phyloP scores from a whole-genome alignment of 2,329 filamentous ascomycete species.

The Penicillium concentricum region DNA sequence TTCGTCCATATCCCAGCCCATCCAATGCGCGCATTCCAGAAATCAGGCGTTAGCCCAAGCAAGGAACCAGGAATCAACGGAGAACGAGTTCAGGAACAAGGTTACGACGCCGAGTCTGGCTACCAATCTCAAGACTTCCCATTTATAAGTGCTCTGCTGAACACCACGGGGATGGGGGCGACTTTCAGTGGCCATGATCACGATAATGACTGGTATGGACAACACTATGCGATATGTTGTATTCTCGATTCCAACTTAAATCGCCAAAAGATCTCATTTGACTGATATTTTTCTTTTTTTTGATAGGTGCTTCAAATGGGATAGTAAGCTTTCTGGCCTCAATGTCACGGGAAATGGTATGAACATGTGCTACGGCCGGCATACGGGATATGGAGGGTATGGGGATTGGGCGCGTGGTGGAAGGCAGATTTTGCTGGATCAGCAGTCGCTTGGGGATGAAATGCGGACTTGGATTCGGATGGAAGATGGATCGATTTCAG shows the following conservation, averaged over 20 bases:
- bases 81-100: constrained; percentile 40
- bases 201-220: constrained; percentile 56
- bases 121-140: constrained; percentile 53
- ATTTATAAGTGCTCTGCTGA: constrained; percentile 63
- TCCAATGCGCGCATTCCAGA: constrained; percentile 44
- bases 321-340: constrained; percentile 25
- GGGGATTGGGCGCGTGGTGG: constrained; percentile 63
- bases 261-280: not conserved
- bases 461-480: constrained; percentile 62
- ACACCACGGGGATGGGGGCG: constrained; percentile 55
- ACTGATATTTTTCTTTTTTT: constrained; percentile 13
- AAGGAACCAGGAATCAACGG: constrained; percentile 50
- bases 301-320: constrained; percentile 44
- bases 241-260: not conserved
- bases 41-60: constrained; percentile 43
- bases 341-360: constrained; percentile 45
- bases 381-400: constrained; percentile 70
- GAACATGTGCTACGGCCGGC: constrained; percentile 61
- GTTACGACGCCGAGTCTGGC: constrained; percentile 10
- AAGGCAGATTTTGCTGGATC: constrained; percentile 54
- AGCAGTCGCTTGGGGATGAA: constrained; percentile 43
- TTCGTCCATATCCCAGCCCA: constrained; percentile 57
- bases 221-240: not conserved
- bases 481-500: constrained; percentile 55
- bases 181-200: constrained; percentile 69